These are phyloP conservation scores for Brettanomyces sp. DNA, from an alignment of 805 yeast species.

Conservation along the genomic window DNA sequence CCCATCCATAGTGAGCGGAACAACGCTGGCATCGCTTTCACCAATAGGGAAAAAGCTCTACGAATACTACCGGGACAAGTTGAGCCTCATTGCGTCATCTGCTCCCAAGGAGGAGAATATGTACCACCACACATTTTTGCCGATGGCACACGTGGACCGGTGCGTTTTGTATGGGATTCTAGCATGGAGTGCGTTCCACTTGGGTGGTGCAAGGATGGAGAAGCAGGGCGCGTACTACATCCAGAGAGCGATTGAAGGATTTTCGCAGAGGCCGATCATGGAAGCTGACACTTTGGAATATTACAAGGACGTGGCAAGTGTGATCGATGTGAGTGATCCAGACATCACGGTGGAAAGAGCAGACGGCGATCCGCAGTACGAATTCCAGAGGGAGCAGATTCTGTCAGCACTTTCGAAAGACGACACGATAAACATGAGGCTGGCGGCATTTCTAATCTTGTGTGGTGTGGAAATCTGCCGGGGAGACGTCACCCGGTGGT, in stretches of 20 bases:
- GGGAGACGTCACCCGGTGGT: constrained; percentile 76
- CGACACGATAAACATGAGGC: constrained; percentile 30
- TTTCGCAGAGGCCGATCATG: constrained; percentile 24
- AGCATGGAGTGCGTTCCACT: constrained; percentile 49
- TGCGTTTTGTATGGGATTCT: constrained; percentile 43
- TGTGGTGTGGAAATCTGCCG: constrained; percentile 77
- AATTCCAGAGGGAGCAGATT: neutral
- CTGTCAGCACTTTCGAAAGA: constrained; percentile 17
- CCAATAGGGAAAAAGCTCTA: constrained; percentile 31
- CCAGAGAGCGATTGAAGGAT: constrained; percentile 35
- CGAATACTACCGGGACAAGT: constrained; percentile 38
- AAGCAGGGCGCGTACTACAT: constrained; percentile 41
- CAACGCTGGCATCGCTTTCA: constrained; percentile 22
- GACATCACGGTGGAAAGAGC: constrained; percentile 6
- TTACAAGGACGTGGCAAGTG: constrained; percentile 18
- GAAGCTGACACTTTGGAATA: constrained; percentile 15
- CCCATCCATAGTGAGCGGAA: constrained; percentile 20
- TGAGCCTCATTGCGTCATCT: constrained; percentile 34
- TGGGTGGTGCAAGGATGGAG: constrained; percentile 34
- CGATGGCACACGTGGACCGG: constrained; percentile 42
- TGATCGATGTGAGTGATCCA: constrained; percentile 5
- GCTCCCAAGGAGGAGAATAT: constrained; percentile 43
- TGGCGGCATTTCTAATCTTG: constrained; percentile 60
- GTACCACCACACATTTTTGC: constrained; percentile 42
- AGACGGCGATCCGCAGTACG: neutral